These are phyloP conservation scores for Metarhizium humberi DNA, from an alignment of 2,329 filamentous ascomycete species.

Conservation along the genomic window DNA sequence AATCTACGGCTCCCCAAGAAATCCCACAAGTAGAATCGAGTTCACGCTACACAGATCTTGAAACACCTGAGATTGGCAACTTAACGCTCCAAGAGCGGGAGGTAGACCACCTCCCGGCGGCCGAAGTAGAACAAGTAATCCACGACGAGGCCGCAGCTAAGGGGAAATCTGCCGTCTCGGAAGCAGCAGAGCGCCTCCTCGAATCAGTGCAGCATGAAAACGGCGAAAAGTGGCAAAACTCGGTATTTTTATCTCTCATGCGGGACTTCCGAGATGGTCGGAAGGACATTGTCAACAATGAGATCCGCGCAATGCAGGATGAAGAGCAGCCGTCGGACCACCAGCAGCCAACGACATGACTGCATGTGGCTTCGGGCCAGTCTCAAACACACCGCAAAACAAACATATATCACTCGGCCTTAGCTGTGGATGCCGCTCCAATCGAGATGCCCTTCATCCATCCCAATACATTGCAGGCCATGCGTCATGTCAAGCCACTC, in stretches of 20 bases:
- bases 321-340: constrained; percentile 4
- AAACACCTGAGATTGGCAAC: constrained; percentile 21
- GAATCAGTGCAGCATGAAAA: constrained; percentile 34
- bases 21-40: background rate
- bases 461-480: background rate
- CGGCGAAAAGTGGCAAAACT: constrained; percentile 38
- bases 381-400: background rate
- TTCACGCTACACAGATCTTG: constrained; percentile 18
- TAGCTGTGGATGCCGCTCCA: background rate
- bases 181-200: constrained; percentile 32
- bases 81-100: constrained; percentile 17
- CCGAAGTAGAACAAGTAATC: constrained; percentile 7
- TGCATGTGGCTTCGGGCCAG: background rate
- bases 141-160: constrained; percentile 10
- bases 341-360: constrained; percentile 8
- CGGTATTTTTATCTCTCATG: constrained; percentile 34
- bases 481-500: background rate
- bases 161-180: constrained; percentile 28
- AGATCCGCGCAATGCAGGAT: constrained; percentile 24
- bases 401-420: background rate
- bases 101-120: background rate
- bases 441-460: background rate
- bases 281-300: constrained; percentile 33
- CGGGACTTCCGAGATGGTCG: constrained; percentile 34
- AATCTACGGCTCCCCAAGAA: background rate